These are phyloP conservation scores for Pisolithus orientalis DNA, from an alignment of 768 basidiomycete species.

Conservation along the genomic window DNA sequence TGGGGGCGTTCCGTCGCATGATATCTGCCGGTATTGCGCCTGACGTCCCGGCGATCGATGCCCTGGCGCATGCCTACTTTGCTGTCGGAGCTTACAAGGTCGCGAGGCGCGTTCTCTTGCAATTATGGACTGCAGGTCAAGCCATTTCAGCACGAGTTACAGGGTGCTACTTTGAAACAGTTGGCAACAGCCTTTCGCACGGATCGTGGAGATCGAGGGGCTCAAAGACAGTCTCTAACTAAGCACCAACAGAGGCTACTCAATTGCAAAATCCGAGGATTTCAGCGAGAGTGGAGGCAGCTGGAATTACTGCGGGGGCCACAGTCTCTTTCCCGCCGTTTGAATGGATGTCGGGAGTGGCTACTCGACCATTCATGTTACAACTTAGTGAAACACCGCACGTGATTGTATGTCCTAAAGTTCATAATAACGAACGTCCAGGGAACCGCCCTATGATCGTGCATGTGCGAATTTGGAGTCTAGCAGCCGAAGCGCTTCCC, in stretches of 20 bases:
- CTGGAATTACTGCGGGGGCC: conserved; percentile 2
- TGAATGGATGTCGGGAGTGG: not conserved
- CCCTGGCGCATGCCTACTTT: conserved; percentile 63
- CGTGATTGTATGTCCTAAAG: not conserved
- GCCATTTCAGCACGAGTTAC: conserved; percentile 51
- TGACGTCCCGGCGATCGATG: conserved; percentile 67
- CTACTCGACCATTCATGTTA: not conserved
- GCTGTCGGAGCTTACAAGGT: conserved; percentile 43
- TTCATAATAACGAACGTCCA: not conserved
- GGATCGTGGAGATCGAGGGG: conserved; percentile 10
- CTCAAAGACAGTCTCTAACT: conserved; percentile 19
- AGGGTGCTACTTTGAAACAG: conserved; percentile 36
- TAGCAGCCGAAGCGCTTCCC: conserved; percentile 67
- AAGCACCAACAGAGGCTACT: conserved; percentile 31
- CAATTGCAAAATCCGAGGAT: conserved; percentile 30
- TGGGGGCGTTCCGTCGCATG: conserved; percentile 58
- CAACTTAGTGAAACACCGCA: not conserved
- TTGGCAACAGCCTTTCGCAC: conserved; percentile 45
- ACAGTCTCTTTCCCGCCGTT: not conserved
- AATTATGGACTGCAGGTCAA: conserved; percentile 60
- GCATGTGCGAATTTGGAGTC: conserved; percentile 53
- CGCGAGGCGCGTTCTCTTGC: conserved; percentile 49
- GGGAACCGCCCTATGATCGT: conserved; percentile 13
- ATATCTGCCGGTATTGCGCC: conserved; percentile 53
- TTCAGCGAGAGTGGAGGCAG: conserved; percentile 21